These are phyloP conservation scores for Sanghuangporus weigelae DNA, from an alignment of 1,284 basidiomycete species.

Conservation along the genomic window DNA sequence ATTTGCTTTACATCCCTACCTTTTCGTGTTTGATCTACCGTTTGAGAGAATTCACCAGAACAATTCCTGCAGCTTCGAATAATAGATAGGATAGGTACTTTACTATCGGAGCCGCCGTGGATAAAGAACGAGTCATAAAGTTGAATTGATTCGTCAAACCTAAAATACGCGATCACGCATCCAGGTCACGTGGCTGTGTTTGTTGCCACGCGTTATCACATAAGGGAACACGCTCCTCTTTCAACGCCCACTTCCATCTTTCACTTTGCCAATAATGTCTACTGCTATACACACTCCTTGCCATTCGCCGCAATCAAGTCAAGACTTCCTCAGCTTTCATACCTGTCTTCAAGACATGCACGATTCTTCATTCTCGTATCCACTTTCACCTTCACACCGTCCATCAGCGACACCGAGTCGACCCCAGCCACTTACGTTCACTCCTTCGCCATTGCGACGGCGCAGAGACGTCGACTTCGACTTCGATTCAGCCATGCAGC, in stretches of 20 bases:
- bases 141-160: not conserved
- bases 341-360: slow-evolving; percentile 2
- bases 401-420: slow-evolving; percentile 14
- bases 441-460: slow-evolving; percentile 15
- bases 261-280: slow-evolving; percentile 10
- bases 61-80: not conserved
- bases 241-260: slow-evolving; percentile 1
- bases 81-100: not conserved
- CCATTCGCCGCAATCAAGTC: slow-evolving; percentile 4
- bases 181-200: not conserved
- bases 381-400: slow-evolving; percentile 9
- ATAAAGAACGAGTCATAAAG: not conserved
- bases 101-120: not conserved
- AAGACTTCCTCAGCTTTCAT: slow-evolving; percentile 12
- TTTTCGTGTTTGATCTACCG: not conserved
- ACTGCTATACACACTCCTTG: slow-evolving; percentile 17
- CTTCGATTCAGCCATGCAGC: slow-evolving; percentile 15
- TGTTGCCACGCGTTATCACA: not conserved
- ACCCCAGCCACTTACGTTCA: slow-evolving; percentile 14
- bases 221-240: not conserved
- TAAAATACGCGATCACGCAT: slow-evolving; percentile 2
- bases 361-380: slow-evolving; percentile 10
- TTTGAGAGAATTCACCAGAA: not conserved
- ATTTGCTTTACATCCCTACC: not conserved
- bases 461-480: slow-evolving; percentile 6